These are phyloP conservation scores for Zalaria obscura DNA, from an alignment of 2,329 filamentous ascomycete genomes.

Conservation along the genomic window DNA sequence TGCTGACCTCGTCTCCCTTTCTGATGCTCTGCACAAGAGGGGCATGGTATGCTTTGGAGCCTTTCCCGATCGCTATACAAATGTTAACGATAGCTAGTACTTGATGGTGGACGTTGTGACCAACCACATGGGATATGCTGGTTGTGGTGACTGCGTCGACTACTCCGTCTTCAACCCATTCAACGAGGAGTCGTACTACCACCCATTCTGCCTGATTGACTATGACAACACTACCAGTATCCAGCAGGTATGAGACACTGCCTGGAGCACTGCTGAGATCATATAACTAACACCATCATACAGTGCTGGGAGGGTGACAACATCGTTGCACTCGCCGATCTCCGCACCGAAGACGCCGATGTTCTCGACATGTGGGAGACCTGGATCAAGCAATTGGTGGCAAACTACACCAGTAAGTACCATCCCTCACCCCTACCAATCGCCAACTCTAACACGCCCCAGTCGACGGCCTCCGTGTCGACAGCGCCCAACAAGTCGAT, in stretches of 20 bases:
- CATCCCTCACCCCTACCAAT: background rate
- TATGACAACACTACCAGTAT: conserved; percentile 32
- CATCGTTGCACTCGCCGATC: conserved; percentile 42
- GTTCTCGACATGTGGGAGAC: conserved; percentile 37
- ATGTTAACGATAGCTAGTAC: conserved; percentile 13
- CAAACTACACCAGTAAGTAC: conserved; percentile 36
- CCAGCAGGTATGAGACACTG: conserved; percentile 8
- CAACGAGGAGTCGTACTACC: conserved; percentile 26
- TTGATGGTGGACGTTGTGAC: conserved; percentile 24
- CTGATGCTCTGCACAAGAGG: conserved; percentile 19
- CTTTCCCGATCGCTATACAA: background rate
- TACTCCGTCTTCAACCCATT: conserved; percentile 25
- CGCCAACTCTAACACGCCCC: background rate
- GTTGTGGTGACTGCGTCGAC: conserved; percentile 13
- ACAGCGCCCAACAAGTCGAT: conserved; percentile 30
- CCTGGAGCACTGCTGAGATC: no score
- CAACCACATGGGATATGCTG: conserved; percentile 22
- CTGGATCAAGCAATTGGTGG: conserved; percentile 46
- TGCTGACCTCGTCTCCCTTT: conserved; percentile 20
- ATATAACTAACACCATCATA: no score
- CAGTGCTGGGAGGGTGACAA: conserved; percentile 26
- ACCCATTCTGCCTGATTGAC: conserved; percentile 42
- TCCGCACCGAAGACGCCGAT: conserved; percentile 37
- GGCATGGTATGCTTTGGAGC: conserved; percentile 16
- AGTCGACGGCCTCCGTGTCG: conserved; percentile 38